Evolutionary conservation across 345 rosid species (phyloP).

Genomic region (Hibiscus mutabilis): DNA sequence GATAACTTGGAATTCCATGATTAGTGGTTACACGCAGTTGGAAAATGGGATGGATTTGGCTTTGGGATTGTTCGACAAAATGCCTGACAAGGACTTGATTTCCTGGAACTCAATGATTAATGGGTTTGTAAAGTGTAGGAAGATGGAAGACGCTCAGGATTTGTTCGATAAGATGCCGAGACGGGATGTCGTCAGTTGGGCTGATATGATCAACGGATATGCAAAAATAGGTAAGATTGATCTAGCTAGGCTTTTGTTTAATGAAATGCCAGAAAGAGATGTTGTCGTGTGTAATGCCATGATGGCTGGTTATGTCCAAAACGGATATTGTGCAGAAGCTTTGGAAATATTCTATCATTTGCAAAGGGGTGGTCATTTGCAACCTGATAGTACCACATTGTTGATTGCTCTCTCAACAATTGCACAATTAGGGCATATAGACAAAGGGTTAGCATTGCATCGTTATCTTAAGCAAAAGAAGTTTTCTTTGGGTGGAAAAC

Average conservation of each 20-base stretch:
- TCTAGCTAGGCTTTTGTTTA: slow-evolving; percentile 41
- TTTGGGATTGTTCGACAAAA: slow-evolving; percentile 26
- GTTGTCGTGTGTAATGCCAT: slow-evolving; percentile 48
- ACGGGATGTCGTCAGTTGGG: slow-evolving; percentile 54
- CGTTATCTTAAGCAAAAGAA: slow-evolving; percentile 29
- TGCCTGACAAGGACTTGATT: slow-evolving; percentile 52
- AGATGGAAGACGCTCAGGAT: slow-evolving; percentile 30
- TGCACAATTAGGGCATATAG: slow-evolving; percentile 42
- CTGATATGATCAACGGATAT: slow-evolving; percentile 51
- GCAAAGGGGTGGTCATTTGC: slow-evolving; percentile 32
- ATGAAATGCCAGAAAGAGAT: slow-evolving; percentile 43
- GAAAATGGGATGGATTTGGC: slow-evolving; percentile 25
- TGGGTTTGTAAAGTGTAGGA: slow-evolving; percentile 48
- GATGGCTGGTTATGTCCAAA: slow-evolving; percentile 52
- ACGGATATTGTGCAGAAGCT: slow-evolving; percentile 38
- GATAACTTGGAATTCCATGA: slow-evolving; percentile 36
- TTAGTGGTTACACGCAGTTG: slow-evolving; percentile 29
- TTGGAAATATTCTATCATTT: slow-evolving; percentile 36
- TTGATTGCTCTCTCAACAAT: slow-evolving; percentile 46
- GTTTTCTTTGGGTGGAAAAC: slow-evolving; percentile 29
- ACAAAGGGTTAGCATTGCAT: slow-evolving; percentile 43
- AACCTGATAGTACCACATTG: slow-evolving; percentile 42
- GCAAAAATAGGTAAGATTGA: slow-evolving; percentile 40
- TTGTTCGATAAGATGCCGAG: slow-evolving; percentile 40
- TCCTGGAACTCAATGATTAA: slow-evolving; percentile 59